Base-by-base conservation (phyloP, 1,284 basidiomycete genomes). In the Porodaedalea pini region DNA sequence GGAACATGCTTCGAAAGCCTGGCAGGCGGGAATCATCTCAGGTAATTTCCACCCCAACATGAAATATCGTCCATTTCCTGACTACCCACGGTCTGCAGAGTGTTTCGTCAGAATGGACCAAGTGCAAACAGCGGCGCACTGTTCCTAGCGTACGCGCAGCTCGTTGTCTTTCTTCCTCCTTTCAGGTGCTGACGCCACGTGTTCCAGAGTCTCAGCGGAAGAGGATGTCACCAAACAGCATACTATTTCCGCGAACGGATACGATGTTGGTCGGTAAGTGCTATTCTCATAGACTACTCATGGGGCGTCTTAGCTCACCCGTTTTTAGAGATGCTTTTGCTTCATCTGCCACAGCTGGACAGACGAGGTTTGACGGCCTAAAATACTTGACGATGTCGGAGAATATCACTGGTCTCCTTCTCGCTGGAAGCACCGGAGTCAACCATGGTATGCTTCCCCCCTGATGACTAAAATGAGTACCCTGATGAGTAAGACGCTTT, bases 51-150 rank as follows among this genome's bases (percentile, higher is more conserved):
- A n/a, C 8, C 15, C 37, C 6, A 3, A 41, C 4, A n/a, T 2
- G 17, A 3, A 27, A 17, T 36, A 29, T 40, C 17, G n/a, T 8
- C n/a, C 7, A 17, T 49, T 27, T 29, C 40, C 36, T 23, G 19
- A 37, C 36, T 49, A 27, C n/a, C 51, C n/a, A 27, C 40, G 21
- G 40, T 21, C 11, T 21, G 81, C 66, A 80, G 86, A 51, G 80
- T 87, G 11, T 90, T 80, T 79, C 82, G 82, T 64, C 88, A 90
- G 73, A 86, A 90, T 56, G 88, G 88, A 0, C 76, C 81, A 0
- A 57, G 25, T 15, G 83, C 80, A 0, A 65, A 85, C 59, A 83
- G 75, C 31, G 80, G 80, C 0, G 84, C 86, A 4, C 83, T 85
- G 75, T 90, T 87, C 68, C 71, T 87, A 31, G 86, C 84, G 82